Percentiles rank a stretch among this genome's conserved stretches.
Evolutionary conservation across 257 asterid genomes (phyloP).

Genomic region (Solanum ahanhuiri): DNA sequence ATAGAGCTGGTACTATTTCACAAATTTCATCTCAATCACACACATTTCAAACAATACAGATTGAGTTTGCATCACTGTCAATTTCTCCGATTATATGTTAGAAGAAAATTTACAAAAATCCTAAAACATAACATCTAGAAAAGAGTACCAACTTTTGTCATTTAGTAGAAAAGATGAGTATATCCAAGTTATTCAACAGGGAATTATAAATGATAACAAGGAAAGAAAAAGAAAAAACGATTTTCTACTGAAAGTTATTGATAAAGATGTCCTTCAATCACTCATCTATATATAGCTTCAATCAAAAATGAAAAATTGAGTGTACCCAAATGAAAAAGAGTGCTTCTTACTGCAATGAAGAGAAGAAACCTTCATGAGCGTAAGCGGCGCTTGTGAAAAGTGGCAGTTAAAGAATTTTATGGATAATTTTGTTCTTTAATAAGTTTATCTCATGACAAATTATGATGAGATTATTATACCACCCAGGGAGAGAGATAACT

Average conservation of each 20-base stretch:
- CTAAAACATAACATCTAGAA: no score
- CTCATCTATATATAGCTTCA: not conserved
- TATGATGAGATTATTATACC: not conserved
- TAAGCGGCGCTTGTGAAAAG: not conserved
- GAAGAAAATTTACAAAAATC: not conserved
- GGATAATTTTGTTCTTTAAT: not conserved
- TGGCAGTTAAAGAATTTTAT: no score
- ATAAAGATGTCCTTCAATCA: not conserved
- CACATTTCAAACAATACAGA: not conserved
- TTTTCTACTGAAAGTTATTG: not conserved
- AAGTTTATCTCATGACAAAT: not conserved
- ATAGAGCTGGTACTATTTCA: not conserved
- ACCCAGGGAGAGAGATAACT: not conserved
- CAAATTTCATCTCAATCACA: not conserved
- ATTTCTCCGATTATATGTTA: not conserved
- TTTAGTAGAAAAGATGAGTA: not conserved
- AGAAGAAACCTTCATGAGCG: not conserved
- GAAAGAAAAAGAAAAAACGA: not conserved
- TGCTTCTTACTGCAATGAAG: not conserved
- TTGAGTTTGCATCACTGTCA: not conserved
- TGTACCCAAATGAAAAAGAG: not conserved
- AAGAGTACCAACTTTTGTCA: no score
- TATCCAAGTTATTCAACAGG: not conserved
- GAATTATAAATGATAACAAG: not conserved
- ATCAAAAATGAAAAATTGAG: no score